Conservation (phyloP, 1,284 basidiomycete species). For the Cutaneotrichosporon sp. region DNA sequence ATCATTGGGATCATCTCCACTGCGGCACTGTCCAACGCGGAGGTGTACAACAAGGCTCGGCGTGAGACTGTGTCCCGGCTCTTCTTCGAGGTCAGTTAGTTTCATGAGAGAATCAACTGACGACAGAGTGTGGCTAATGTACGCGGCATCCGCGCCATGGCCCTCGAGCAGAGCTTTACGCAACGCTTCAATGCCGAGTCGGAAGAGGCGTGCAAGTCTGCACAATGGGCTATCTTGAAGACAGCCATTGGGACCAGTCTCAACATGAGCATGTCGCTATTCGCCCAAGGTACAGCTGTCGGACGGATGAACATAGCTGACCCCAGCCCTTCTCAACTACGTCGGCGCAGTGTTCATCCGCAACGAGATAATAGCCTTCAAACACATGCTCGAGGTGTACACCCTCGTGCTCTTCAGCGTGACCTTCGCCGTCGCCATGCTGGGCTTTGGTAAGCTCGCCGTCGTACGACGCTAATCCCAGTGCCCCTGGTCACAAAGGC, state of each 20-base stretch:
- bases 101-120: conserved; percentile 13
- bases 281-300: conserved; percentile 58
- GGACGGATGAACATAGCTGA: background rate
- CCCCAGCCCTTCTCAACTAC: conserved; percentile 74
- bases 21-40: conserved; percentile 51
- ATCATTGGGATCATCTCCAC: conserved; percentile 63
- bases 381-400: conserved; percentile 81
- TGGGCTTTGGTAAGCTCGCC: conserved; percentile 70
- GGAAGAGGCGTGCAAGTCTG: conserved; percentile 60
- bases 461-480: conserved; percentile 32
- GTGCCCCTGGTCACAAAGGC: conserved; percentile 75
- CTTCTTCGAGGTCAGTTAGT: conserved; percentile 73
- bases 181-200: conserved; percentile 63
- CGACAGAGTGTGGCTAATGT: conserved; percentile 73
- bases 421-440: conserved; percentile 81
- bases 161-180: conserved; percentile 71
- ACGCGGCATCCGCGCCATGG: conserved; percentile 81
- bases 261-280: conserved; percentile 74
- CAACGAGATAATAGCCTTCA: conserved; percentile 74
- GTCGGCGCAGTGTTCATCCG: conserved; percentile 79
- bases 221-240: conserved; percentile 70
- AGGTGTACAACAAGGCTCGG: conserved; percentile 72
- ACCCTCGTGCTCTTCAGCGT: conserved; percentile 90
- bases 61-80: conserved; percentile 77
- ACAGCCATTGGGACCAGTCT: conserved; percentile 79